Conservation (phyloP, 257 asterid genomes). For the Nicotiana obtusifolia region DNA sequence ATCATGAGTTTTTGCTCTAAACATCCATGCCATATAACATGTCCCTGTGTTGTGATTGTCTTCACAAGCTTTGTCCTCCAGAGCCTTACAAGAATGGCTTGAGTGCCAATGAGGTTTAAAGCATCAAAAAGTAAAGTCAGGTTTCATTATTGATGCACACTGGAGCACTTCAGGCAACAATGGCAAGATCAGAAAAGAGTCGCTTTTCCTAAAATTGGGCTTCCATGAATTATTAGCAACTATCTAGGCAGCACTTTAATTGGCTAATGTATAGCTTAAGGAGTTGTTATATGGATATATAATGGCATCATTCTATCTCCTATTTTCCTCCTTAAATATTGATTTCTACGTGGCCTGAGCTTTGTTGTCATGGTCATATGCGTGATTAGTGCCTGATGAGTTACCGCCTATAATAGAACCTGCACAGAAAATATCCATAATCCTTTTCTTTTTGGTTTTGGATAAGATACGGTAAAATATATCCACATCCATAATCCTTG, state of each 20-base stretch:
- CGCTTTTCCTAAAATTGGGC: not conserved
- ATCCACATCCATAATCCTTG: not conserved
- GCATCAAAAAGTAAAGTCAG: constrained; percentile 3
- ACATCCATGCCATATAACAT: not conserved
- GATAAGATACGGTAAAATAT: not conserved
- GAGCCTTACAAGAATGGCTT: not conserved
- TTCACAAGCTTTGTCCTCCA: not conserved
- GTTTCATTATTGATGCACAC: not conserved
- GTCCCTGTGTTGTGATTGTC: not conserved
- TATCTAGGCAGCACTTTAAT: not conserved
- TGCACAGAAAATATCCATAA: not conserved
- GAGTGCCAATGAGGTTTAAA: not conserved
- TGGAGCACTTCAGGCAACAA: not conserved
- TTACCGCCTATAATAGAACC: not conserved
- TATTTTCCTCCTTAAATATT: no score
- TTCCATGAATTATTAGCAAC: not conserved
- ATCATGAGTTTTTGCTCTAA: not conserved
- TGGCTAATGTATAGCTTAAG: not conserved
- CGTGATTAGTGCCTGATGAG: not conserved
- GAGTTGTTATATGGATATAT: no score
- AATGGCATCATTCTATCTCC: no score
- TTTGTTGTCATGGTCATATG: not conserved
- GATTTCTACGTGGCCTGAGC: not conserved
- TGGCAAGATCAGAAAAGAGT: not conserved
- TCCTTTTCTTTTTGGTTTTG: not conserved